phyloP scores from a whole-genome alignment of 2,329 filamentous ascomycete genomes.

The Annulohypoxylon truncatum region DNA sequence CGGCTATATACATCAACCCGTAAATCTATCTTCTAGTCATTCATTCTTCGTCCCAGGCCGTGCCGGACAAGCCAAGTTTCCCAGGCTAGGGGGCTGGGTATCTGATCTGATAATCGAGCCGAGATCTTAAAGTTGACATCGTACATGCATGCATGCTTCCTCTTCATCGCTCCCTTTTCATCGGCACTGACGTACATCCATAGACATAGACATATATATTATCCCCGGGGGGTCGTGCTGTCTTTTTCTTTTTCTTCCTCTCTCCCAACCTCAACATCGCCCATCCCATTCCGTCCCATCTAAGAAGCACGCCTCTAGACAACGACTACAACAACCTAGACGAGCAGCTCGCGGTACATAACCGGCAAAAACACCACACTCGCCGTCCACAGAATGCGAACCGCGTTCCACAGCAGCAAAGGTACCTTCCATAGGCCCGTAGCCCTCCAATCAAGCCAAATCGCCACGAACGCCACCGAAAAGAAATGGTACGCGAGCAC shows the following conservation, averaged over 20 bases:
- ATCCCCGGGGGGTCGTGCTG: no score
- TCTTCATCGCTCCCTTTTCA: not conserved
- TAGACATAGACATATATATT: no score
- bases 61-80: not conserved
- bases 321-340: no score
- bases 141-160: not conserved
- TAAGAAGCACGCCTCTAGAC: no score
- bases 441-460: slow-evolving; percentile 73
- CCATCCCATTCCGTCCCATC: no score
- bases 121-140: slow-evolving; percentile 2
- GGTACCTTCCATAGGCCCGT: slow-evolving; percentile 70
- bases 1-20: slow-evolving; percentile 19
- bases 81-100: no score
- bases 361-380: slow-evolving; percentile 86
- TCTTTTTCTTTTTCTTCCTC: not conserved
- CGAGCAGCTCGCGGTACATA: slow-evolving; percentile 73
- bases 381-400: slow-evolving; percentile 82
- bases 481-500: slow-evolving; percentile 95
- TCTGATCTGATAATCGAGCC: slow-evolving; percentile 10
- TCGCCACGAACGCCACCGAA: slow-evolving; percentile 86
- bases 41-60: not conserved
- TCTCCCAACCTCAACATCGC: not conserved
- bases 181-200: no score
- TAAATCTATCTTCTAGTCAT: slow-evolving; percentile 16
- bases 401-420: slow-evolving; percentile 70